phyloP scores from a whole-genome alignment of 352 stramenopile species.

The Globisporangium solare region DNA sequence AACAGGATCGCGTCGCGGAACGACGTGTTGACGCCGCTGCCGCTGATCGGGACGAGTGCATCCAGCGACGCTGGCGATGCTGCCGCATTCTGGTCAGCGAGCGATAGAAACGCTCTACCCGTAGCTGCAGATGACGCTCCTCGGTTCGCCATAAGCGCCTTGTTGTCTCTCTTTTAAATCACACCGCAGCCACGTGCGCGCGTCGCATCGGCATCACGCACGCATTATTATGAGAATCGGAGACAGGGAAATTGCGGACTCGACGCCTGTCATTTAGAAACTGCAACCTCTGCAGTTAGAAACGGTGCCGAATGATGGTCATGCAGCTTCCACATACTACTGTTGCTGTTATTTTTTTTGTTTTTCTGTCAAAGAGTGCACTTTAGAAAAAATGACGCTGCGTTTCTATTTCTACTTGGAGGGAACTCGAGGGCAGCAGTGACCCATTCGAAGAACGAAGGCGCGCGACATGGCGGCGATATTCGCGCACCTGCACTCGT shows the following conservation, averaged over 20 bases:
- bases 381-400: neutral
- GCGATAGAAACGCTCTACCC: neutral
- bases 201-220: neutral
- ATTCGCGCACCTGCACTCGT: conserved; percentile 84
- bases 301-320: neutral
- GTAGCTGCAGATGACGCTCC: neutral
- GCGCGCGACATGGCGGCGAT: conserved; percentile 25
- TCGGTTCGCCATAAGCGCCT: neutral
- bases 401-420: neutral
- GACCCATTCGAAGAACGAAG: neutral
- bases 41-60: conserved; percentile 34
- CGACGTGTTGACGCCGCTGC: conserved; percentile 43
- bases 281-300: neutral
- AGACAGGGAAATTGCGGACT: neutral
- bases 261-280: neutral
- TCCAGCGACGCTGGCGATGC: neutral
- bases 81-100: conserved; percentile 1
- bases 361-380: too few relatives aligned
- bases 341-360: too few relatives aligned
- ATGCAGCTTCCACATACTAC: too few relatives aligned
- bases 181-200: neutral
- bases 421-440: neutral
- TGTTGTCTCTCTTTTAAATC: neutral
- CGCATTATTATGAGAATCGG: neutral
- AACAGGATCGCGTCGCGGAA: conserved; percentile 55